phyloP scores from a whole-genome alignment of 768 basidiomycete species.

The Mycena pura region DNA sequence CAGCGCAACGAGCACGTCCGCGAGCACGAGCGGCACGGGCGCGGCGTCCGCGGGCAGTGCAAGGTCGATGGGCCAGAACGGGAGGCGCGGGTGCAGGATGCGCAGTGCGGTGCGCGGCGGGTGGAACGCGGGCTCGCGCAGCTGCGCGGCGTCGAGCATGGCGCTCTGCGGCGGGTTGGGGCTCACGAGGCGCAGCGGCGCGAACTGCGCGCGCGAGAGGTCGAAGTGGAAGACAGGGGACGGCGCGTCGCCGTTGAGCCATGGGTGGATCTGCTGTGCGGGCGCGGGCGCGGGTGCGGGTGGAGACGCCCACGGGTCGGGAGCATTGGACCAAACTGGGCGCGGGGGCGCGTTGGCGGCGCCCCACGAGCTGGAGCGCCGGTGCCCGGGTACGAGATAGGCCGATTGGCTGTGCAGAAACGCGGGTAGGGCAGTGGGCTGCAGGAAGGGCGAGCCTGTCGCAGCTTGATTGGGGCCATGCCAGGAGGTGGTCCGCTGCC shows the following conservation, averaged over 20 bases:
- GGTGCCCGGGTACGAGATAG: neutral
- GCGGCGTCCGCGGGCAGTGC: neutral
- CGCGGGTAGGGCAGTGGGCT: neutral
- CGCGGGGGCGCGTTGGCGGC: neutral
- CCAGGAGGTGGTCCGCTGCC: constrained; percentile 15
- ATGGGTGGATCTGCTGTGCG: constrained; percentile 1
- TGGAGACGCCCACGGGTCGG: neutral
- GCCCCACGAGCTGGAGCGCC: neutral
- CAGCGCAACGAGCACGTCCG: constrained; percentile 15
- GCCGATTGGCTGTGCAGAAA: constrained; percentile 6
- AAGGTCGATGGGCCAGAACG: constrained; percentile 50
- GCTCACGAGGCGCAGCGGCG: neutral
- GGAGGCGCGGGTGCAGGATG: constrained; percentile 47
- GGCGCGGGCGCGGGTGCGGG: neutral
- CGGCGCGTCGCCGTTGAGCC: constrained; percentile 40
- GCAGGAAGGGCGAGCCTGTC: constrained; percentile 4
- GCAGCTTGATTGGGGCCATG: neutral
- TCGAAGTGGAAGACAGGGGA: constrained; percentile 45
- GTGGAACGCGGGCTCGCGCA: constrained; percentile 41
- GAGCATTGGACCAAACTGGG: neutral
- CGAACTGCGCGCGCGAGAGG: constrained; percentile 37
- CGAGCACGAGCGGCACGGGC: constrained; percentile 5
- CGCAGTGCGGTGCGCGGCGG: constrained; percentile 46
- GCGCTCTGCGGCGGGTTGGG: neutral
- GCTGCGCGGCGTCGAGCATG: neutral